Percentiles rank a stretch among this genome's conserved stretches.
phyloP scores from a whole-genome alignment of 768 basidiomycete species.

The Tulasnella sp. region DNA sequence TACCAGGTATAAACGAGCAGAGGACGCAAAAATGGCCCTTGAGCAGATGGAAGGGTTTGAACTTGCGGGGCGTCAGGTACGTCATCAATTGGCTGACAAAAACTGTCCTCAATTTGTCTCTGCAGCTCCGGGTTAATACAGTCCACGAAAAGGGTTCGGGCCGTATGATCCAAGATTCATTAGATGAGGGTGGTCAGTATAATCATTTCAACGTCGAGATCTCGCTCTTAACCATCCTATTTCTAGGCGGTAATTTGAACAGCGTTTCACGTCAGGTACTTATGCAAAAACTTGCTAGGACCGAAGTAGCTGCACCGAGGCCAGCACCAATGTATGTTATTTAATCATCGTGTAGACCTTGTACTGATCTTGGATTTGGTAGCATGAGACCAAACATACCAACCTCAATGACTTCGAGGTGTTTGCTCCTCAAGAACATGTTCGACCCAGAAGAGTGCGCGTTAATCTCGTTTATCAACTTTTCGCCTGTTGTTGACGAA shows the following conservation, averaged over 20 bases:
- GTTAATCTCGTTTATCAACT: neutral
- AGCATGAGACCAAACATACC: constrained; percentile 71
- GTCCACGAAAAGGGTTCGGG: constrained; percentile 77
- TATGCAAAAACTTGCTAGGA: constrained; percentile 99
- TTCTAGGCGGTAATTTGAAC: constrained; percentile 87
- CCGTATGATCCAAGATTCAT: constrained; percentile 45
- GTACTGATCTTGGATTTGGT: neutral
- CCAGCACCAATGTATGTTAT: constrained; percentile 11
- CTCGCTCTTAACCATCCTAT: constrained; percentile 13
- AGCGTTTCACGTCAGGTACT: constrained; percentile 96
- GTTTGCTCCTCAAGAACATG: constrained; percentile 85
- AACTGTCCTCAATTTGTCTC: constrained; percentile 16
- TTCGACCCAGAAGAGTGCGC: constrained; percentile 92
- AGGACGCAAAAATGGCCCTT: constrained; percentile 91
- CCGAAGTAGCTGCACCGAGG: constrained; percentile 25
- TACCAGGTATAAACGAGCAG: constrained; percentile 72
- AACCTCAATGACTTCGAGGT: constrained; percentile 77
- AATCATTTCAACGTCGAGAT: neutral
- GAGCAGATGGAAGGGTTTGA: constrained; percentile 99
- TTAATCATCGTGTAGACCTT: neutral
- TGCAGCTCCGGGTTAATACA: constrained; percentile 74
- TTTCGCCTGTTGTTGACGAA: constrained; percentile 9
- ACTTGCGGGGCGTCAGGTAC: constrained; percentile 82
- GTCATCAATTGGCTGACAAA: constrained; percentile 21
- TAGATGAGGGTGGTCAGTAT: constrained; percentile 63